Evolutionary conservation across 1,139 yeast species (phyloP), one percentile per base, ranked within the genome.

Genomic region (Yamadazyma kanchanaburiensis): DNA sequence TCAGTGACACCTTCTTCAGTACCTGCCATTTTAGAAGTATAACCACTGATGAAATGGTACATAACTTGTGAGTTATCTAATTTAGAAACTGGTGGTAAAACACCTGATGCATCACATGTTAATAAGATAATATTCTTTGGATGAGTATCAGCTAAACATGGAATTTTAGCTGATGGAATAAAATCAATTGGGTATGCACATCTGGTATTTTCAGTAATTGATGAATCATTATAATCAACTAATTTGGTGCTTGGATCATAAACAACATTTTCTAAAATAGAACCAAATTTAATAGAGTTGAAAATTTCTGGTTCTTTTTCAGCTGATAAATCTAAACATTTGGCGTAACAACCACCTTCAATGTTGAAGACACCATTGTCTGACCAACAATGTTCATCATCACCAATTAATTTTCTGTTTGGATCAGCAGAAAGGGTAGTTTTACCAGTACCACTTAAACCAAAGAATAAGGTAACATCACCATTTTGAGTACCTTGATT

Each of bases 271-370:
- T 91, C 98, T 53, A 91, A 74, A 31, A 91, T 89, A 24, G 97
- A 74, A 52, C 98, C 98, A 53, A 87, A 91, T 62, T 75, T 83
- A 64, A 91, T 86, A 31, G 98, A 94, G 65, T 87, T 80, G 77
- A 80, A 91, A 60, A 91, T 91, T 67, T 91, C 98, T 34, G 98
- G 98, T 70, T 91, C 98, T 67, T 84, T 89, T 68, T 87, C 96
- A 43, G 73, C 82, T 35, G 89, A 71, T 47, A 91, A 74, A 54
- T 88, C 96, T 48, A 91, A 73, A 70, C 97, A 89, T 69, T 91
- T 91, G 56, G 97, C 97, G 72, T 91, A 91, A 73, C 98, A 91
- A 45, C 98, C 98, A 66, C 98, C 98, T 71, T 91, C 98, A 55
- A 91, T 89, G 78, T 91, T 91, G 80, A 91, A 91, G 40, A 91